These are phyloP conservation scores for Capsicum baccatum DNA, from an alignment of 257 asterid genomes.

Conservation along the genomic window DNA sequence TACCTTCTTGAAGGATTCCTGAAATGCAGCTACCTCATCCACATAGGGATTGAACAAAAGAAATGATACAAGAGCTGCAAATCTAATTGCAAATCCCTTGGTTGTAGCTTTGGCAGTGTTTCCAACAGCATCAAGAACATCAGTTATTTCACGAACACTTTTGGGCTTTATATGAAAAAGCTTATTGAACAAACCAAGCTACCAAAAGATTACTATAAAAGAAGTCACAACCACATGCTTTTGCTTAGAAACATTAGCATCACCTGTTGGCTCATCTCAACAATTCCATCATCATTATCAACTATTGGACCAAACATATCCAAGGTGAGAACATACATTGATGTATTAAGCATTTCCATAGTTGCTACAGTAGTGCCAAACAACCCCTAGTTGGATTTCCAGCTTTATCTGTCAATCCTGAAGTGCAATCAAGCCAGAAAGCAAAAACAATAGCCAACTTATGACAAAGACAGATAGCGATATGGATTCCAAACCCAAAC, in stretches of 20 bases:
- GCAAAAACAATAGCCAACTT: slow-evolving; percentile 85
- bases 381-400: slow-evolving; percentile 96
- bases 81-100: slow-evolving; percentile 98
- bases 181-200: slow-evolving; percentile 5
- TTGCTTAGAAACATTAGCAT: slow-evolving; percentile 29
- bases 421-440: slow-evolving; percentile 94
- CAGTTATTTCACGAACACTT: slow-evolving; percentile 96
- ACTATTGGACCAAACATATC: slow-evolving; percentile 99
- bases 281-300: slow-evolving; percentile 99
- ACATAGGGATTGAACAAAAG: slow-evolving; percentile 97
- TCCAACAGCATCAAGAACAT: slow-evolving; percentile 97
- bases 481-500: slow-evolving; percentile 97
- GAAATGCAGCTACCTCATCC: slow-evolving; percentile 96
- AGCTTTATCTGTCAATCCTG: slow-evolving; percentile 88
- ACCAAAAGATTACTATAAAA: neutral
- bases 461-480: slow-evolving; percentile 97
- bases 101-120: slow-evolving; percentile 99
- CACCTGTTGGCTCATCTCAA: slow-evolving; percentile 99
- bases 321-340: slow-evolving; percentile 98
- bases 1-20: slow-evolving; percentile 74
- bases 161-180: slow-evolving; percentile 69
- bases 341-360: slow-evolving; percentile 99
- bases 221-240: neutral
- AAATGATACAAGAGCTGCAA: slow-evolving; percentile 98
- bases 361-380: slow-evolving; percentile 99